phyloP scores from a whole-genome alignment of 345 rosid genomes.

The Ceriops tagal region DNA sequence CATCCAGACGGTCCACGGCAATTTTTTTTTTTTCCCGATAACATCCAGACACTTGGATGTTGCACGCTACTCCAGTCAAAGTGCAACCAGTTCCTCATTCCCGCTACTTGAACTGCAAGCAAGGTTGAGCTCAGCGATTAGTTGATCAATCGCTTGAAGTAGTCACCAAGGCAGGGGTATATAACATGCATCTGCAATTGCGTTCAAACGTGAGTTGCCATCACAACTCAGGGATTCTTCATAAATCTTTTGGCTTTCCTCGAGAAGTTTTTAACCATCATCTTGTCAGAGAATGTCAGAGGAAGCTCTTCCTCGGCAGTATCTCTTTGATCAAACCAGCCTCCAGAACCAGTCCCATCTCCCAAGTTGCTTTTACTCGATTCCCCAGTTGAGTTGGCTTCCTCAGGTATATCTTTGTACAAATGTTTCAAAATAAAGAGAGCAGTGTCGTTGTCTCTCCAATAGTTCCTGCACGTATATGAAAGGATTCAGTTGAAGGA shows the following conservation, averaged over 20 bases:
- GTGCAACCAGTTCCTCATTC: no score
- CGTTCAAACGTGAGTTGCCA: constrained; percentile 1
- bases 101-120: no score
- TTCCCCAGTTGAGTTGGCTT: constrained; percentile 35
- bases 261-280: constrained; percentile 50
- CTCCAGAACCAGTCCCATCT: constrained; percentile 23
- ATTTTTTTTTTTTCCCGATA: no score
- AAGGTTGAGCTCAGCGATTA: no score
- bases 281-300: constrained; percentile 67
- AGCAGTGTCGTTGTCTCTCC: constrained; percentile 95
- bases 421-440: constrained; percentile 87
- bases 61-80: no score
- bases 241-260: constrained; percentile 50
- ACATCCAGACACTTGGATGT: no score
- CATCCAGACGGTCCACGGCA: no score
- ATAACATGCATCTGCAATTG: not conserved
- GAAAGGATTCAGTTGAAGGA: not conserved
- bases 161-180: no score
- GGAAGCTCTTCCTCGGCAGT: constrained; percentile 68
- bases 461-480: constrained; percentile 66
- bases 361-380: constrained; percentile 31
- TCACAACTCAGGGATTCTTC: constrained; percentile 26
- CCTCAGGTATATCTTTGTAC: constrained; percentile 68
- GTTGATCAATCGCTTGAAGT: no score
- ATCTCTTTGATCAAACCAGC: constrained; percentile 52